These are phyloP conservation scores for Bertia moriformis DNA, from an alignment of 2,329 filamentous ascomycete species.

Conservation along the genomic window DNA sequence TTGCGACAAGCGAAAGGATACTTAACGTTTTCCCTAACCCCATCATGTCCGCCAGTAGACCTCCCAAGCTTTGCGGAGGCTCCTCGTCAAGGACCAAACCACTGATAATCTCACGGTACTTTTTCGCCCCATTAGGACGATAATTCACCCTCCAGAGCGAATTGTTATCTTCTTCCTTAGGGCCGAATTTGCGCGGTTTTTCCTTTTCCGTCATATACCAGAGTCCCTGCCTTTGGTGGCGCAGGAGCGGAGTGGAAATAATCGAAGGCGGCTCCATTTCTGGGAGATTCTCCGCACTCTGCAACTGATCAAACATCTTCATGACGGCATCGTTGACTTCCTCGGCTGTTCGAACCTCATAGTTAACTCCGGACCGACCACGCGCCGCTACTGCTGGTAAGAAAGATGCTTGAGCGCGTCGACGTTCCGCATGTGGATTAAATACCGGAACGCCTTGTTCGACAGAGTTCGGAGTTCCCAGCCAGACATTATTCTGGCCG, in stretches of 20 bases:
- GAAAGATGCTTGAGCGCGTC: conserved; percentile 4
- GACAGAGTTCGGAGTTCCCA: conserved; percentile 51
- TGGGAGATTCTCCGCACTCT: conserved; percentile 61
- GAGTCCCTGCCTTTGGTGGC: conserved; percentile 80
- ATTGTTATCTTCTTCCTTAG: conserved; percentile 34
- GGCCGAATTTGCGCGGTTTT: conserved; percentile 41
- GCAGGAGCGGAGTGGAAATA: conserved; percentile 56
- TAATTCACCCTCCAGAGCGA: conserved; percentile 64
- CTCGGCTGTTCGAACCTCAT: conserved; percentile 54
- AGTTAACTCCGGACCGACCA: conserved; percentile 9
- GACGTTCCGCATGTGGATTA: conserved; percentile 58
- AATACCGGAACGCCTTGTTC: conserved; percentile 56
- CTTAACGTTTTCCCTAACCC: conserved; percentile 78
- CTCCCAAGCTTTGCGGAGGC: conserved; percentile 56
- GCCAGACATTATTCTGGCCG: conserved; percentile 47
- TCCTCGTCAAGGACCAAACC: conserved; percentile 43
- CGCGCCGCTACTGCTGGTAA: background rate
- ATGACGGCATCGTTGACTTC: conserved; percentile 76
- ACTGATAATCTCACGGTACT: conserved; percentile 62
- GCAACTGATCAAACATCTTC: conserved; percentile 74
- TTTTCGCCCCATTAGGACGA: conserved; percentile 30
- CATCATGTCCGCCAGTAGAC: conserved; percentile 76
- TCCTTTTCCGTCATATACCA: conserved; percentile 76
- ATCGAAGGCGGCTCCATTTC: conserved; percentile 49
- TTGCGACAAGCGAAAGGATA: conserved; percentile 63